These are phyloP conservation scores for Xylariaceae sp. DNA, from an alignment of 2,329 filamentous ascomycete genomes.

Conservation along the genomic window DNA sequence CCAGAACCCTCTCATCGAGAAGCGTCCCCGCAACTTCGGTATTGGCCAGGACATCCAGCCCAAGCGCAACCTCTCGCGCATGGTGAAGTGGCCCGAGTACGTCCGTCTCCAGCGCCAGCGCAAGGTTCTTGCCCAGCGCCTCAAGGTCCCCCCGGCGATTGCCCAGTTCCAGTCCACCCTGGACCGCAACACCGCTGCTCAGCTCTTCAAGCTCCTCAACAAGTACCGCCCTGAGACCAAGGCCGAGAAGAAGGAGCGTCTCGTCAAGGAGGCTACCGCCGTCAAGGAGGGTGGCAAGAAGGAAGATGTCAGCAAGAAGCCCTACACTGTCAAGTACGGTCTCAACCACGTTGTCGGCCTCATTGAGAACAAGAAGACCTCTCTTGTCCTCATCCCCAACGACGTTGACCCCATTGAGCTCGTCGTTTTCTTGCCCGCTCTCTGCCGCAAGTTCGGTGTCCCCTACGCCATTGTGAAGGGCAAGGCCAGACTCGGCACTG, in stretches of 20 bases:
- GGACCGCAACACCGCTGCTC: constrained; percentile 92
- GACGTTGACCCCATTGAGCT: constrained; percentile 99
- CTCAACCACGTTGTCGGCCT: constrained; percentile 98
- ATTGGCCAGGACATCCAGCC: constrained; percentile 99
- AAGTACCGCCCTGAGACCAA: constrained; percentile 99
- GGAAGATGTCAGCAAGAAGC: constrained; percentile 99
- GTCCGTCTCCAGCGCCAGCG: constrained; percentile 91
- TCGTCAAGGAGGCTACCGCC: constrained; percentile 95
- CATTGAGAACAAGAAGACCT: constrained; percentile 99
- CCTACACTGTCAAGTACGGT: constrained; percentile 98
- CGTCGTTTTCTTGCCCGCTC: constrained; percentile 96
- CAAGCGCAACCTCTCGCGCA: constrained; percentile 88
- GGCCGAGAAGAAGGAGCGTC: constrained; percentile 99
- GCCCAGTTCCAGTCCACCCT: constrained; percentile 47
- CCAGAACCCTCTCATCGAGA: constrained; percentile 99
- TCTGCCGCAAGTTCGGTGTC: constrained; percentile 99
- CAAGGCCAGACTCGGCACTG: constrained; percentile 97
- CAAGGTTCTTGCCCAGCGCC: constrained; percentile 95
- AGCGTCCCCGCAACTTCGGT: constrained; percentile 93
- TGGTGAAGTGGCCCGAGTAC: constrained; percentile 99
- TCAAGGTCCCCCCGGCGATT: constrained; percentile 89
- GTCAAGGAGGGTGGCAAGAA: constrained; percentile 99
- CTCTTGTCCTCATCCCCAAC: constrained; percentile 96
- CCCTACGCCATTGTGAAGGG: constrained; percentile 99
- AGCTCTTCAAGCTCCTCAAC: constrained; percentile 95